These are phyloP conservation scores for Metschnikowia santaceciliae DNA, from an alignment of 805 yeast genomes.

Conservation along the genomic window DNA sequence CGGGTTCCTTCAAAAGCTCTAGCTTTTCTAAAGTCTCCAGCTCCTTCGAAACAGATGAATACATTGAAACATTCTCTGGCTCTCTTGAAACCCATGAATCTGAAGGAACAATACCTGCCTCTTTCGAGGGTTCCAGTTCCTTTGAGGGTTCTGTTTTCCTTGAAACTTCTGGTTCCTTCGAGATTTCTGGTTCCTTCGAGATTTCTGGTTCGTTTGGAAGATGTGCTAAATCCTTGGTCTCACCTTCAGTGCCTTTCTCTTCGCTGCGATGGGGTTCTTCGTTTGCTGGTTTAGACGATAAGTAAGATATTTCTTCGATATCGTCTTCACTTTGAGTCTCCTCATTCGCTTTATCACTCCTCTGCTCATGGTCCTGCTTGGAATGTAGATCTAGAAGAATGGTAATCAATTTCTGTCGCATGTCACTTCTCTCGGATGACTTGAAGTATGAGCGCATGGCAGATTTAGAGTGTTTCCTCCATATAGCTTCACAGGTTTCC, in stretches of 20 bases:
- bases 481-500: slow-evolving; percentile 42
- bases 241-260: neutral
- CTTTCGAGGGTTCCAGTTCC: too few relatives aligned
- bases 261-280: neutral
- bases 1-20: too few relatives aligned
- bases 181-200: neutral
- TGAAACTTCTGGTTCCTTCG: too few relatives aligned
- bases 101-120: too few relatives aligned
- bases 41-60: too few relatives aligned
- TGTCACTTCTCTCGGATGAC: slow-evolving; percentile 11
- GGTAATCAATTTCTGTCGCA: slow-evolving; percentile 13
- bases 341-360: neutral
- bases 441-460: slow-evolving; percentile 10
- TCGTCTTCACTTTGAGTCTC: slow-evolving; percentile 20
- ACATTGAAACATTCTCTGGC: too few relatives aligned
- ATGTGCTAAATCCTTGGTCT: neutral
- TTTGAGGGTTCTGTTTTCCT: too few relatives aligned
- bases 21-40: too few relatives aligned
- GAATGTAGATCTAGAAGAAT: slow-evolving; percentile 14
- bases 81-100: too few relatives aligned
- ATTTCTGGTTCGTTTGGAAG: neutral
- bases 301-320: slow-evolving; percentile 19
- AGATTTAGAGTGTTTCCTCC: slow-evolving; percentile 32
- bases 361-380: slow-evolving; percentile 7
- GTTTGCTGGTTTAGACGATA: slow-evolving; percentile 5